Conservation (phyloP, 768 basidiomycete genomes). For the Myochromella boudieri region DNA sequence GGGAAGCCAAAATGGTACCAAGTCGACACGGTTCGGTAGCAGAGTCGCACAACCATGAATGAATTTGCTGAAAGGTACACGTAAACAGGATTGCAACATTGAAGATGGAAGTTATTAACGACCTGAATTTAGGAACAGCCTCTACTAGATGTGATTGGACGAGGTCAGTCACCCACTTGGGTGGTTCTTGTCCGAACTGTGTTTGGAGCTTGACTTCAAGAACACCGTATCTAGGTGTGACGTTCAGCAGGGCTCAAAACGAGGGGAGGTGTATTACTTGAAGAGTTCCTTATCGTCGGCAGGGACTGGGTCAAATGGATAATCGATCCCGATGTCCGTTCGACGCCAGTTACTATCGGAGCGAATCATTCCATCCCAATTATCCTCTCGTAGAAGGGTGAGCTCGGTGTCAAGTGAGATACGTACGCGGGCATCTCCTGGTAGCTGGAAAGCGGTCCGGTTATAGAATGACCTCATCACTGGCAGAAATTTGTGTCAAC, state of each 20-base stretch:
- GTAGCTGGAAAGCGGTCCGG: conserved; percentile 97
- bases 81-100: conserved; percentile 3
- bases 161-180: conserved; percentile 95
- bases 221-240: conserved; percentile 69
- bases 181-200: conserved; percentile 92
- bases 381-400: conserved; percentile 92
- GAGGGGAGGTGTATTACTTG: conserved; percentile 49
- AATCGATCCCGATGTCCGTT: conserved; percentile 89
- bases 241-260: conserved; percentile 1
- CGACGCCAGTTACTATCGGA: conserved; percentile 91
- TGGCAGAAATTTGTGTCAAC: conserved; percentile 25
- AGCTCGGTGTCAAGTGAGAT: conserved; percentile 98
- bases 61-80: conserved; percentile 67
- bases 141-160: conserved; percentile 95
- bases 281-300: conserved; percentile 88
- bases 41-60: conserved; percentile 96
- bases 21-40: conserved; percentile 87
- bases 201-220: conserved; percentile 98
- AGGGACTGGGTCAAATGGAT: conserved; percentile 78
- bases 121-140: conserved; percentile 97
- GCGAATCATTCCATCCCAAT: conserved; percentile 86
- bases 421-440: conserved; percentile 97
- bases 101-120: conserved; percentile 20
- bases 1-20: conserved; percentile 98
- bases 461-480: conserved; percentile 99